Evolutionary conservation across 2,329 filamentous ascomycete genomes (phyloP).

Genomic region (Claviceps humidiphila): DNA sequence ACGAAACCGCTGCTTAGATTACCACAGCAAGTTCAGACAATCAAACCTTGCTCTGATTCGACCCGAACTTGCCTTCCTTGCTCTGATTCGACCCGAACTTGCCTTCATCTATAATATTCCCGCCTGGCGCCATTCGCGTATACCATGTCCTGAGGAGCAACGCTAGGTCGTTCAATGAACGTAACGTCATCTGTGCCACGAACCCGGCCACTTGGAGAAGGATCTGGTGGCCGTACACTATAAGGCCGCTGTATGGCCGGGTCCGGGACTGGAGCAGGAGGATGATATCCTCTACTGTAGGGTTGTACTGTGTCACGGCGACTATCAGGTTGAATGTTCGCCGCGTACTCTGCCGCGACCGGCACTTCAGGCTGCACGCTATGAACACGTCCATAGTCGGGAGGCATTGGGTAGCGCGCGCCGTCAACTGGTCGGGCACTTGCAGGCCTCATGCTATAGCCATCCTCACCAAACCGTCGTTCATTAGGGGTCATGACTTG

Average conservation of each 20-base stretch:
- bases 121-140: slow-evolving; percentile 29
- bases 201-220: slow-evolving; percentile 13
- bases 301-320: slow-evolving; percentile 18
- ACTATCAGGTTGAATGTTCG: slow-evolving; percentile 15
- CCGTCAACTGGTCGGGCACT: slow-evolving; percentile 44
- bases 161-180: slow-evolving; percentile 31
- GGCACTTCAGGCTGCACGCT: slow-evolving; percentile 26
- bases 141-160: slow-evolving; percentile 28
- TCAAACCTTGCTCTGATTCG: not conserved
- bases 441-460: slow-evolving; percentile 38
- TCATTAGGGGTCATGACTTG: slow-evolving; percentile 31
- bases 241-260: slow-evolving; percentile 19
- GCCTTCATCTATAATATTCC: slow-evolving; percentile 21
- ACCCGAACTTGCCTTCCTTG: not conserved
- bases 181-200: slow-evolving; percentile 25
- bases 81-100: not conserved
- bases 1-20: not conserved
- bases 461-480: slow-evolving; percentile 30
- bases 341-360: slow-evolving; percentile 15
- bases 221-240: slow-evolving; percentile 29
- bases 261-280: slow-evolving; percentile 10
- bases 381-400: slow-evolving; percentile 31
- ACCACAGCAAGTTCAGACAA: not conserved
- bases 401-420: slow-evolving; percentile 26
- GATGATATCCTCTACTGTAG: slow-evolving; percentile 19